Base-by-base conservation (phyloP, 768 basidiomycete genomes). In the Grammothele lineata region DNA sequence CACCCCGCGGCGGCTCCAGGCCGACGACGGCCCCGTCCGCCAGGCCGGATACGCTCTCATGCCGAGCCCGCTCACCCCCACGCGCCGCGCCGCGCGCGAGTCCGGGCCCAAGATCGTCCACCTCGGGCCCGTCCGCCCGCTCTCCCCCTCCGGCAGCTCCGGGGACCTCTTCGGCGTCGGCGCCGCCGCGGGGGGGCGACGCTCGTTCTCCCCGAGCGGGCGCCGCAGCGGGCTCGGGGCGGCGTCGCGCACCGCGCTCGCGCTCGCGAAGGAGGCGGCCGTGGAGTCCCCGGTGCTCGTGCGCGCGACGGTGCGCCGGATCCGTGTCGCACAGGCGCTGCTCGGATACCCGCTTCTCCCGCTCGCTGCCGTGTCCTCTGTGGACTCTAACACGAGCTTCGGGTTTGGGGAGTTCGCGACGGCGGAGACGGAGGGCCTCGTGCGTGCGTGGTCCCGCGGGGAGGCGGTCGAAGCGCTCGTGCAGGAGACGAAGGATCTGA, bases 331-430 rank as follows among this genome's bases (percentile, higher is more conserved):
- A 19, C 85, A 87, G 63, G 68, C 67, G 11, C 73, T 70, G 43
- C 73, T 86, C 72, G 85, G 85, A 2, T 87, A 86, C 60, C 60
- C 67, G 4, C 62, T 85, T 23, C 65, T 87, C 7, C 80, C 81
- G 10, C 51, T 77, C 37, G 51, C 51, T 72, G 72, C 27, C 8
- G 37, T 8, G 60, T 59, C 19, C 60, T 59, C 23, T 61, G 58
- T 30, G 58, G 59, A 72, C 37, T 60, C 64, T 33, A 59, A 37
- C 57, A 64, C 48, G 66, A 58, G 27, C 27, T 30, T 30, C 26
- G 27, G 57, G 50, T n/a, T n/a, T n/a, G 19, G 55, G 55, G 17
- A 48, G 7, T 43, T 50, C 3, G 49, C 51, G 27, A 47, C 37
- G 14, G 47, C 38, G 19, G 54, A 56, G 36, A 27, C 49, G 14